Percentiles rank a stretch among this genome's conserved stretches.
phyloP scores from a whole-genome alignment of 768 basidiomycete genomes.

The Lentinula sp. region DNA sequence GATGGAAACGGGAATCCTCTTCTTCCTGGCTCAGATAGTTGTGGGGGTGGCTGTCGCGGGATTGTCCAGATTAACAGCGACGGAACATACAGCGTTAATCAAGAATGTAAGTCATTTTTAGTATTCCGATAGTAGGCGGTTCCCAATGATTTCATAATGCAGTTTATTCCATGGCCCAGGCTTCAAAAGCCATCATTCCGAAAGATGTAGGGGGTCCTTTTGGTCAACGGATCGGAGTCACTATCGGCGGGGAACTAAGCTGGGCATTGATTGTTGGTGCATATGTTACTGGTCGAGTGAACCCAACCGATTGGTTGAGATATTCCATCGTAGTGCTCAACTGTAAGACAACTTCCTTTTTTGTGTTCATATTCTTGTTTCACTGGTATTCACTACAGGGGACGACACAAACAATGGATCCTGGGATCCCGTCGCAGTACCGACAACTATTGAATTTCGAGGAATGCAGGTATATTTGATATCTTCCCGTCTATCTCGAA shows the following conservation, averaged over 20 bases:
- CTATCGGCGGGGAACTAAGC: constrained; percentile 47
- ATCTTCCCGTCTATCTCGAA: not conserved
- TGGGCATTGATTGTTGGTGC: constrained; percentile 64
- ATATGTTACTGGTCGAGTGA: constrained; percentile 53
- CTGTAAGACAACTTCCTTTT: constrained; percentile 30
- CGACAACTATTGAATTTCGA: constrained; percentile 57
- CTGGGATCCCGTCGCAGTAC: constrained; percentile 51
- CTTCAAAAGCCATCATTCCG: constrained; percentile 67
- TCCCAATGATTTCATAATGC: not conserved
- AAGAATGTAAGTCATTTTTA: constrained; percentile 52
- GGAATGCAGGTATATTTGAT: constrained; percentile 43
- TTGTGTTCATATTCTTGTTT: not conserved
- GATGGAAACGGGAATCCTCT: constrained; percentile 56
- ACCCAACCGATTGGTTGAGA: constrained; percentile 49
- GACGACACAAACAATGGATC: constrained; percentile 41
- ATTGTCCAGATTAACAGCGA: constrained; percentile 62
- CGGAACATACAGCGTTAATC: constrained; percentile 59
- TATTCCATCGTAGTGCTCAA: constrained; percentile 75
- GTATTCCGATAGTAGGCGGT: not conserved
- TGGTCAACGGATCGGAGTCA: constrained; percentile 61
- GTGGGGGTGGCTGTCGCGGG: constrained; percentile 59
- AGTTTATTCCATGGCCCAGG: constrained; percentile 67
- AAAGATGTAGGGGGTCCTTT: constrained; percentile 63
- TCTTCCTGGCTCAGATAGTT: constrained; percentile 44
- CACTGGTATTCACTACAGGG: constrained; percentile 24